Conservation (phyloP, 768 basidiomycete species). For the Podaxis carcinomalis region DNA sequence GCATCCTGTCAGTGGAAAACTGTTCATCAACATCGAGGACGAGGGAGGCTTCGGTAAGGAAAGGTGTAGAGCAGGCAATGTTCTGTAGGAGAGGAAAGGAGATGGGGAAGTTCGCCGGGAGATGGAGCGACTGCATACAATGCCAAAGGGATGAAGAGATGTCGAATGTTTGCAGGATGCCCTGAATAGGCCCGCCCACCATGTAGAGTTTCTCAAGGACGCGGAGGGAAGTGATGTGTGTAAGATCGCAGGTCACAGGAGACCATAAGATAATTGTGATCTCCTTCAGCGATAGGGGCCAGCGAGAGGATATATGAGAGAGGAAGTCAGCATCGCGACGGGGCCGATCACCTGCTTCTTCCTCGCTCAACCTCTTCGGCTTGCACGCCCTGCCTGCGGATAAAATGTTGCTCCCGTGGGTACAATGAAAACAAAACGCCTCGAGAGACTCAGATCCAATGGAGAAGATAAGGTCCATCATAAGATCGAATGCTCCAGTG, state of each 20-base stretch:
- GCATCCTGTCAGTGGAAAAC: not conserved
- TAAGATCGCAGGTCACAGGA: not conserved
- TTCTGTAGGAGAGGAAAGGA: not conserved
- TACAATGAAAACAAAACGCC: no score
- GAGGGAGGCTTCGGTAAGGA: not conserved
- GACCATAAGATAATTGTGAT: not conserved
- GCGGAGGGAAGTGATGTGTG: not conserved
- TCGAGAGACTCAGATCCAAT: no score
- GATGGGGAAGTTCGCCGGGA: not conserved
- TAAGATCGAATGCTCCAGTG: no score
- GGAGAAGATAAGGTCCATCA: no score
- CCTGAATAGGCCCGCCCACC: not conserved
- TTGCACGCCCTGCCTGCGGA: no score
- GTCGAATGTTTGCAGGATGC: not conserved
- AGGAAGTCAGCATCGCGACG: not conserved
- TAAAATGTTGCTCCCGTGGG: no score
- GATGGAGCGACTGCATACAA: not conserved
- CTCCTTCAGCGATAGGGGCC: not conserved
- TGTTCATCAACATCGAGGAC: not conserved
- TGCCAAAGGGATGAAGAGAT: not conserved
- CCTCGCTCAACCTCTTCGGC: no score
- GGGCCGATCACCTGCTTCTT: no score
- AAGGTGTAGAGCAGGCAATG: not conserved
- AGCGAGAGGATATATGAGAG: not conserved
- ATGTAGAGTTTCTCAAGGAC: not conserved